These are phyloP conservation scores for Ganoderma boninense DNA, from an alignment of 1,284 basidiomycete genomes.

Conservation along the genomic window DNA sequence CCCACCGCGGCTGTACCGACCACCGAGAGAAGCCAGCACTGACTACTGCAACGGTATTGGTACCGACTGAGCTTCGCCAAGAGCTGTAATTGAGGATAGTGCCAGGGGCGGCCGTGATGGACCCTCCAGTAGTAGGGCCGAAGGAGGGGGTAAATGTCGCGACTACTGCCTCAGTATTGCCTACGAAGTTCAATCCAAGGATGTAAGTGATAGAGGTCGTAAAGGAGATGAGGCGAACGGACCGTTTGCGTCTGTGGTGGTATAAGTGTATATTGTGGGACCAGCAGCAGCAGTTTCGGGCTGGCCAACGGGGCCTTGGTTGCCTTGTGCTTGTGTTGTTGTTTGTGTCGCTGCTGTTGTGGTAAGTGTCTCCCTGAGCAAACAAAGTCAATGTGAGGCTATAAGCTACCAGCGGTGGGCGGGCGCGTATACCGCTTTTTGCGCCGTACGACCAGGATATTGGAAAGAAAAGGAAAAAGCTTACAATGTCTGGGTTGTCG, in stretches of 20 bases:
- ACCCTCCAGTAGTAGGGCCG: constrained; percentile 46
- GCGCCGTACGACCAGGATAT: neutral
- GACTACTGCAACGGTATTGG: constrained; percentile 43
- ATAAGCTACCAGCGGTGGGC: neutral
- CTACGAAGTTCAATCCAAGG: constrained; percentile 25
- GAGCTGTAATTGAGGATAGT: constrained; percentile 61
- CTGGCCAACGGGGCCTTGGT: constrained; percentile 67
- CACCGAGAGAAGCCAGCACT: constrained; percentile 19
- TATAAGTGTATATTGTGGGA: constrained; percentile 62
- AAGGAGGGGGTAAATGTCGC: constrained; percentile 61
- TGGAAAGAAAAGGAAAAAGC: constrained; percentile 29
- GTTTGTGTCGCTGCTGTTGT: constrained; percentile 37
- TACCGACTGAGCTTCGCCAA: constrained; percentile 57
- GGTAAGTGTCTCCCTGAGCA: constrained; percentile 31
- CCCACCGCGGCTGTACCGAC: constrained; percentile 23
- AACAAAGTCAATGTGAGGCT: neutral
- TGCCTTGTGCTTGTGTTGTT: constrained; percentile 31
- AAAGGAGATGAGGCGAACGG: constrained; percentile 17
- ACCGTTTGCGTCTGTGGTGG: constrained; percentile 66
- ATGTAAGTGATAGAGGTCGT: neutral
- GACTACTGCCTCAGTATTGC: constrained; percentile 48
- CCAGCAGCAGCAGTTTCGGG: constrained; percentile 51
- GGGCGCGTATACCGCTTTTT: neutral
- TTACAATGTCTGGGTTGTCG: constrained; percentile 57
- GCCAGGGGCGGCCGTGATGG: constrained; percentile 49